Base-by-base conservation (phyloP, 441 rosid genomes). In the Populus hybrid region DNA sequence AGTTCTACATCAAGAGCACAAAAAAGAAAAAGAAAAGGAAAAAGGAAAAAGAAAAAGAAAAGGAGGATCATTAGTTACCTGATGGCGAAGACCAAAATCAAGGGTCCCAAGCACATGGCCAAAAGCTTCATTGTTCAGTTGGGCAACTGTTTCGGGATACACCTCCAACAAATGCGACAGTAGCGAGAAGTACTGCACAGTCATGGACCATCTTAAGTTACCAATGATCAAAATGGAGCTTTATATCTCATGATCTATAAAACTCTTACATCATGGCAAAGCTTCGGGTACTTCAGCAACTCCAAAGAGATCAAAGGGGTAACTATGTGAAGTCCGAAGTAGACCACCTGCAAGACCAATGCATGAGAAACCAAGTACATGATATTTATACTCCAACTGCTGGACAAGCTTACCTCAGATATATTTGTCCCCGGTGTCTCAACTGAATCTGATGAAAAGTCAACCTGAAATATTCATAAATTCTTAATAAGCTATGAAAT, bases 131-230 rank as follows among this genome's bases (percentile, higher is more conserved):
- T 80, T 78, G 71, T 87, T 88, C 78, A 94, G 87, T 75, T 85
- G 93, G 28, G 93, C 92, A 67, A 94, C 89, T 78, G 92, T 91
- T 85, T 94, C 98, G 3, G 99, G 99, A 84, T 96, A 96, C 38
- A 96, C 99, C 90, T 94, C 99, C 83, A 96, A 79, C 92, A 96
- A 83, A 79, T 96, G 99, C 36, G 97, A 96, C 70, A 96, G 73
- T 81, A 94, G 86, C 3, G 92, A 88, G 85, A 93, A 94, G 82
- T 93, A 94, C 99, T 94, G 90, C 90, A 84, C 32, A 83, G 80
- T 23, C 70, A 79, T 65, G 64, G 77, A 73, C 34, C 16, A 50
- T 28, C 73, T 30, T 34, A 14, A 14, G n/a, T 69, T 32, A 35
- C 14, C 38, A 6, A 35, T 69, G 14, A 32, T 34, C n/a, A 9